Evolutionary conservation across 345 rosid genomes (phyloP), one percentile per base, ranked within the genome.

Genomic region (Populus davidiana): DNA sequence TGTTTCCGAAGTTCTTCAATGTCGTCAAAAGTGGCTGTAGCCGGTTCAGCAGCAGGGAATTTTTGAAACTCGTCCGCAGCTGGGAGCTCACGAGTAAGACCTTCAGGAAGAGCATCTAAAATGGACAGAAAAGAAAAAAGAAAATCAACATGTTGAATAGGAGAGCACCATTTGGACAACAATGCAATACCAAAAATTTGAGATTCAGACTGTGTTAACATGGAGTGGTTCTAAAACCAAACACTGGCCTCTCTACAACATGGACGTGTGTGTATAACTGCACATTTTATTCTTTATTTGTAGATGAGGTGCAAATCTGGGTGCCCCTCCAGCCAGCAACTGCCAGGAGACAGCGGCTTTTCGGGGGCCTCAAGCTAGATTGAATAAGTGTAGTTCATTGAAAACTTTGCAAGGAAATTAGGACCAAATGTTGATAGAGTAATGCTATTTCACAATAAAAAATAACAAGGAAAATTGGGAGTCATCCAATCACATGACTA

Each of bases 71-170:
- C 88, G 73, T 91, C 98, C 1, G 99, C 94, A 21, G 67, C 86
- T 67, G 99, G 98, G 61, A 93, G 96, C 89, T 96, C 98, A 7
- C 72, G 92, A 10, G 89, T 83, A 62, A 96, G 93, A 82, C 99
- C 99, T 82, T 91, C 94, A 0, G 99, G 99, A 75, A 92, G 91
- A 67, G 87, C 75, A 82, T 81, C 99, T 92, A 88, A 38, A 43
- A 44, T 70, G 35, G 31, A 47, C 52, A 69, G 35, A 6, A 38
- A 70, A 20, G 6, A 23, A 7, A 38, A 38, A 9, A 12, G 44
- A 41, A 68, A 31, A 31, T 52, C 25, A 35, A 47, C 8, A 20
- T 16, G 14, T 27, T 39, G 41, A 18, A 63, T 7, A 35, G 52
- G 36, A 21, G 43, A 29, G 17, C 20, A 43, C 35, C 41, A 12